A percentile compares a stretch with the other conserved stretches of the same genome.
Evolutionary conservation across 1,284 basidiomycete species (phyloP).

Genomic region (Leccinum pallidistipes): DNA sequence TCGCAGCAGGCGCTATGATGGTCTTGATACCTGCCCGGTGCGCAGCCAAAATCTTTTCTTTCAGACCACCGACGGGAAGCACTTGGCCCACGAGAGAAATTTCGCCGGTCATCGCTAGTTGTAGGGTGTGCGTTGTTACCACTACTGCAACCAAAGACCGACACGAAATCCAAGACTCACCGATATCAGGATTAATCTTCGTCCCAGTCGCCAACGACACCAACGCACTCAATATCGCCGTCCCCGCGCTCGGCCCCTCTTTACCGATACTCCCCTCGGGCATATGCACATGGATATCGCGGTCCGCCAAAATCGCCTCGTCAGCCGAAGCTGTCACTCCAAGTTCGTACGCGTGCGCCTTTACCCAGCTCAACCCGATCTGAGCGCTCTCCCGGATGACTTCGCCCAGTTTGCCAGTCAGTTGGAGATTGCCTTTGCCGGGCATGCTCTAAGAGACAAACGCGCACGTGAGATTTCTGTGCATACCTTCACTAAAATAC

Average conservation of each 20-base stretch:
- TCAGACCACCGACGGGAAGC: slow-evolving; percentile 89
- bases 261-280: slow-evolving; percentile 84
- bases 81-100: slow-evolving; percentile 93
- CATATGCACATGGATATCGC: slow-evolving; percentile 93
- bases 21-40: slow-evolving; percentile 90
- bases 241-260: slow-evolving; percentile 76
- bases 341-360: slow-evolving; percentile 84
- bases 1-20: slow-evolving; percentile 84
- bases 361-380: slow-evolving; percentile 93
- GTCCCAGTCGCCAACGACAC: slow-evolving; percentile 77
- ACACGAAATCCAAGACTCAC: slow-evolving; percentile 43
- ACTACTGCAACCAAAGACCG: background rate
- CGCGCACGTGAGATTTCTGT: background rate
- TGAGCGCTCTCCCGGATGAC: slow-evolving; percentile 96
- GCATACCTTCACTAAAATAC: slow-evolving; percentile 29
- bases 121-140: background rate
- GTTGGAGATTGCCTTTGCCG: slow-evolving; percentile 84
- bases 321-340: slow-evolving; percentile 77
- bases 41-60: slow-evolving; percentile 95
- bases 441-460: slow-evolving; percentile 72
- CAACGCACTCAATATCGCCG: slow-evolving; percentile 89
- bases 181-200: slow-evolving; percentile 82
- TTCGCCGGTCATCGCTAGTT: slow-evolving; percentile 90
- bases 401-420: slow-evolving; percentile 97
- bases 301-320: slow-evolving; percentile 80